phyloP scores from a whole-genome alignment of 164 flowering plant genomes.

The Macadamia integrifolia region DNA sequence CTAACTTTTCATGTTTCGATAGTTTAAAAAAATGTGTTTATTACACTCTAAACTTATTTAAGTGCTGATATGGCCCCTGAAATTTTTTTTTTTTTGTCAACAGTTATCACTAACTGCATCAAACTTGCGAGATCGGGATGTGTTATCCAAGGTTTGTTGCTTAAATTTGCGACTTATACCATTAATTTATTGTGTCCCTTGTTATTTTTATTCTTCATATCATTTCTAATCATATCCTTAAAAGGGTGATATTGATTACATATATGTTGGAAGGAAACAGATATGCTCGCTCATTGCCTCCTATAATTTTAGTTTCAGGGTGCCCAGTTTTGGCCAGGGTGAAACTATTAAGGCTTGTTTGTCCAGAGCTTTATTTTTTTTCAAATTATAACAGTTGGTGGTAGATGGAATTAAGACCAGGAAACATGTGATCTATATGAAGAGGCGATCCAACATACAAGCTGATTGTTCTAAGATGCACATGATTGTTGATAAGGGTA shows the following conservation, averaged over 20 bases:
- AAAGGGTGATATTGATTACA: too few species aligned
- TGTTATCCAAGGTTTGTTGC: slow-evolving; percentile 68
- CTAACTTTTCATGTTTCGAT: background rate
- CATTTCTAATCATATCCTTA: too few species aligned
- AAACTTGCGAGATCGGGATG: slow-evolving; percentile 64
- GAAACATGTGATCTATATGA: too few species aligned
- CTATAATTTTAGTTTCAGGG: background rate
- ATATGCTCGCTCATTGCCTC: too few species aligned
- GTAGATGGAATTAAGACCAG: too few species aligned
- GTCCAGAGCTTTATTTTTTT: background rate
- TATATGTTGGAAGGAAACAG: too few species aligned
- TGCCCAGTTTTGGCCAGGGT: background rate
- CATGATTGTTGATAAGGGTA: too few species aligned
- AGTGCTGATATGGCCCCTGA: slow-evolving; percentile 11
- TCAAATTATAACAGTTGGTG: too few species aligned
- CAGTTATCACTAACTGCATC: slow-evolving; percentile 82
- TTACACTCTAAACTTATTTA: background rate
- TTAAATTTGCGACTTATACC: background rate
- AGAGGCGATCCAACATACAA: too few species aligned
- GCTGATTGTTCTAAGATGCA: too few species aligned
- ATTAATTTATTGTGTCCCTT: background rate
- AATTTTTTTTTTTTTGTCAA: slow-evolving; percentile 4
- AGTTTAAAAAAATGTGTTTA: background rate
- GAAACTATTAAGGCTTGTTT: background rate
- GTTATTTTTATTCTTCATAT: background rate